Evolutionary conservation across 2,329 filamentous ascomycete species (phyloP), one percentile per base, ranked within the genome.

Genomic region (Ilyonectria sp.): DNA sequence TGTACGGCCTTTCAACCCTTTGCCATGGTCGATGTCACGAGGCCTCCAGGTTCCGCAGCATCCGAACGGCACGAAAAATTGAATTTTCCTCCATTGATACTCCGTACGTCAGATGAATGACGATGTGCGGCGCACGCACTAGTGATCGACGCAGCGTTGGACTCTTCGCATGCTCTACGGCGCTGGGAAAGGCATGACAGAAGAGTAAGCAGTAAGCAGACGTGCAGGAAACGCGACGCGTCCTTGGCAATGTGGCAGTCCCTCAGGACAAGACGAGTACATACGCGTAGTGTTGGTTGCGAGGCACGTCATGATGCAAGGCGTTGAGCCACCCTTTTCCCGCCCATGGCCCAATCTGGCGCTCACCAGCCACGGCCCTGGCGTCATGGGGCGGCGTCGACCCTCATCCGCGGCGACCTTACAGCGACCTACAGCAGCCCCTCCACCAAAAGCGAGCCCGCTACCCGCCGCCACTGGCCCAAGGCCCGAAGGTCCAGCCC

Each of bases 321-420:
- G 50, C 50, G 31, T 53, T n/a, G n/a, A 23, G 29, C 19, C 50
- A 19, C 33, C 50, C 50, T 21, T 33, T 35, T 31, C 6, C 2
- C 31, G 50, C 26, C 6, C 6, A 53, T 21, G 10, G 50, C 31
- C 49, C 29, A 15, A 4, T 43, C 47, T 26, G 26, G 26, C 63
- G 56, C 56, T 21, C 63, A 60, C 50, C 63, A 66, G 63, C 63
- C 63, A 66, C 63, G 53, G 26, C 8, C 21, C 46, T 46, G 58
- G 63, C 63, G 63, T 66, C 63, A 66, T 66, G 61, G 43, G 50
- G 29, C 50, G 17, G 9, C n/a, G 19, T 46, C 10, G 19, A 46
- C n/a, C 26, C 31, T 43, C 40, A 17, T n/a, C 40, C 3, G 40
- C 40, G 19, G 40, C 40, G 40, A 43, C 37, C 15, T 56, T 31